Evolutionary conservation across 805 yeast species (phyloP).

Genomic region (Jamesozyma hellenica): DNA sequence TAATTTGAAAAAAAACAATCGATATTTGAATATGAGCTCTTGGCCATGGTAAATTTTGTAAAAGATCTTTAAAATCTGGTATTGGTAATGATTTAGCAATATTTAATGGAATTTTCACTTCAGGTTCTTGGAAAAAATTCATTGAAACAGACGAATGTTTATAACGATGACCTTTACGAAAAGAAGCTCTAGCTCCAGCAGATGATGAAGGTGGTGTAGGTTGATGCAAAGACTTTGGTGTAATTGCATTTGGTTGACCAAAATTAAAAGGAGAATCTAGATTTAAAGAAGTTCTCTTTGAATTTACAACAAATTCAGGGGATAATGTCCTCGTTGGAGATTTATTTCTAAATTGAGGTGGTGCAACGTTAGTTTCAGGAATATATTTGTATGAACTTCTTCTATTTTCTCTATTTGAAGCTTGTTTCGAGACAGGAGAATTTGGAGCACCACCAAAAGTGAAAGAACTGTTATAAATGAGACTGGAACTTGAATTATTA

Average conservation of each 20-base stretch:
- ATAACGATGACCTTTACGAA: constrained; percentile 88
- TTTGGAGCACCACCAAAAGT: constrained; percentile 23
- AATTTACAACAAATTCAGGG: constrained; percentile 5
- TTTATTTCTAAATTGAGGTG: constrained; percentile 16
- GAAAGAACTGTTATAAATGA: constrained; percentile 25
- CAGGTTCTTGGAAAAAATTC: constrained; percentile 92
- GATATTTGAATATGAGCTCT: constrained; percentile 47
- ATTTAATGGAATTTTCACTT: constrained; percentile 60
- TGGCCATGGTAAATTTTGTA: constrained; percentile 44
- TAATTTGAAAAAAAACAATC: constrained; percentile 52
- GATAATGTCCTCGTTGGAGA: constrained; percentile 18
- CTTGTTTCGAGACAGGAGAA: background rate
- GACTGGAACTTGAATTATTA: constrained; percentile 28
- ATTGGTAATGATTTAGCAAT: constrained; percentile 54
- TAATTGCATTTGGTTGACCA: constrained; percentile 9
- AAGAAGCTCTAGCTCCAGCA: constrained; percentile 42
- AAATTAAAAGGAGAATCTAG: constrained; percentile 26
- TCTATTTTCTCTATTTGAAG: constrained; percentile 11
- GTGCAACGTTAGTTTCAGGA: constrained; percentile 26
- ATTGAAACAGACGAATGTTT: constrained; percentile 94
- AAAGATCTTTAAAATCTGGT: constrained; percentile 45
- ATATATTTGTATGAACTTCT: constrained; percentile 24
- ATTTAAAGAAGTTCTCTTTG: constrained; percentile 15
- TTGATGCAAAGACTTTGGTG: constrained; percentile 3
- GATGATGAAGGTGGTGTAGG: constrained; percentile 13